A percentile compares a stretch with the other conserved stretches of the same genome.
Evolutionary conservation across 768 basidiomycete species (phyloP).

Genomic region (Lyophyllum semitale): DNA sequence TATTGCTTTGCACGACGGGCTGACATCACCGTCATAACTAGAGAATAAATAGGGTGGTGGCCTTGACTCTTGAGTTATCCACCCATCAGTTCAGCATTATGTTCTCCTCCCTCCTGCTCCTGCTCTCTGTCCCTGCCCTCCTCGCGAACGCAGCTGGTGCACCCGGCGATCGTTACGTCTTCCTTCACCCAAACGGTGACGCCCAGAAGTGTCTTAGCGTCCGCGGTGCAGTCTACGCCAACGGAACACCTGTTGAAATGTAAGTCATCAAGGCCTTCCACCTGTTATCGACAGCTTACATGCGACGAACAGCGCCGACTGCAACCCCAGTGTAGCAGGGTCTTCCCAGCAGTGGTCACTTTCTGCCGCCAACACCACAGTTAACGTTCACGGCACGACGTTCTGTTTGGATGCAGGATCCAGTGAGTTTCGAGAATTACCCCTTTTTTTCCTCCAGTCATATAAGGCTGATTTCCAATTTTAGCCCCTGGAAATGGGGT

Average conservation of each 20-base stretch:
- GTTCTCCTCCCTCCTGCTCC: neutral
- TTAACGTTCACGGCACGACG: conserved; percentile 30
- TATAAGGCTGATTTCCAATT: neutral
- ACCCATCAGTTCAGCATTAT: neutral
- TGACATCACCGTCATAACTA: neutral
- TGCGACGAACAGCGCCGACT: neutral
- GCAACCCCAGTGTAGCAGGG: neutral
- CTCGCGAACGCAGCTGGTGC: neutral
- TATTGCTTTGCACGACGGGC: neutral
- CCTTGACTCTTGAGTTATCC: neutral
- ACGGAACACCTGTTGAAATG: conserved; percentile 36
- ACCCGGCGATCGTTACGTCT: neutral
- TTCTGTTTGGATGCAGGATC: conserved; percentile 37
- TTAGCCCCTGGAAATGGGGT: conserved; percentile 29
- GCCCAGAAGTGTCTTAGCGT: conserved; percentile 30
- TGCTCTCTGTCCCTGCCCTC: neutral
- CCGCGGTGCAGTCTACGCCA: conserved; percentile 24
- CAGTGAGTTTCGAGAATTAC: conserved; percentile 14
- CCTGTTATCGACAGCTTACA: neutral
- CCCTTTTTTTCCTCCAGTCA: neutral
- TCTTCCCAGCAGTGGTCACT: conserved; percentile 30
- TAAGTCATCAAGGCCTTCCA: conserved; percentile 9
- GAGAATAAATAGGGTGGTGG: neutral
- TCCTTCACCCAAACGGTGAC: conserved; percentile 24
- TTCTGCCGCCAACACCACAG: conserved; percentile 24